Evolutionary conservation across 352 stramenopile genomes (phyloP).

Genomic region (Phytopythium cucurbitacearum): DNA sequence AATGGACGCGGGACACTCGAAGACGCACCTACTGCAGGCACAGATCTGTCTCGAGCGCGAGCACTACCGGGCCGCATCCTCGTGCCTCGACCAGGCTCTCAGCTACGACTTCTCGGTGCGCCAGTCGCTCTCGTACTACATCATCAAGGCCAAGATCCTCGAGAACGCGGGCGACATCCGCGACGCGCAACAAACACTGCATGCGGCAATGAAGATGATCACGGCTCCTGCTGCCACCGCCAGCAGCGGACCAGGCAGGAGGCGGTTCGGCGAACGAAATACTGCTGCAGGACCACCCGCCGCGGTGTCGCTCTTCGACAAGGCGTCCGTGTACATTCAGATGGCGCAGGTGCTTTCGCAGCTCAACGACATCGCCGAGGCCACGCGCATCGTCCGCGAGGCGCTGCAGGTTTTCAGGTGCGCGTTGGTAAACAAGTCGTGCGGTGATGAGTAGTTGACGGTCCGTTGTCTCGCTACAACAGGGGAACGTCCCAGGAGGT

Average conservation of each 20-base stretch:
- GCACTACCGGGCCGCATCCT: slow-evolving; percentile 63
- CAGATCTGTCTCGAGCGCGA: slow-evolving; percentile 76
- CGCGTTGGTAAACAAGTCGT: not conserved
- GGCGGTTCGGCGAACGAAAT: not conserved
- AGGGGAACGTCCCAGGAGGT: slow-evolving; percentile 85
- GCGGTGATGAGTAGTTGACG: slow-evolving; percentile 5
- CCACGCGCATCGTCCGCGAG: slow-evolving; percentile 60
- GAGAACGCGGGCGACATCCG: slow-evolving; percentile 70
- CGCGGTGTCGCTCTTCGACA: slow-evolving; percentile 70
- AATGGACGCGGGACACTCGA: slow-evolving; percentile 68
- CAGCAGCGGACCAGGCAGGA: slow-evolving; percentile 13
- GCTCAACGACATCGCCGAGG: slow-evolving; percentile 66
- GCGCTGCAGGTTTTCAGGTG: slow-evolving; percentile 69
- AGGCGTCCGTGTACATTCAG: slow-evolving; percentile 86
- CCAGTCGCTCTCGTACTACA: slow-evolving; percentile 78
- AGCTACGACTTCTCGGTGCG: slow-evolving; percentile 87
- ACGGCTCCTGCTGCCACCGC: slow-evolving; percentile 6
- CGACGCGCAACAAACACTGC: slow-evolving; percentile 76
- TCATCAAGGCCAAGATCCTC: slow-evolving; percentile 86
- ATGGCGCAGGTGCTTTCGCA: slow-evolving; percentile 77
- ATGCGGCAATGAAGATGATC: slow-evolving; percentile 74
- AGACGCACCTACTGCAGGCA: slow-evolving; percentile 82
- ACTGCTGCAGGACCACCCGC: not conserved
- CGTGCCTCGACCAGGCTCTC: slow-evolving; percentile 84
- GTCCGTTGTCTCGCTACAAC: no score